Evolutionary conservation across 176 grass and related monocot genomes (phyloP).

Genomic region (Hordeum vulgare): DNA sequence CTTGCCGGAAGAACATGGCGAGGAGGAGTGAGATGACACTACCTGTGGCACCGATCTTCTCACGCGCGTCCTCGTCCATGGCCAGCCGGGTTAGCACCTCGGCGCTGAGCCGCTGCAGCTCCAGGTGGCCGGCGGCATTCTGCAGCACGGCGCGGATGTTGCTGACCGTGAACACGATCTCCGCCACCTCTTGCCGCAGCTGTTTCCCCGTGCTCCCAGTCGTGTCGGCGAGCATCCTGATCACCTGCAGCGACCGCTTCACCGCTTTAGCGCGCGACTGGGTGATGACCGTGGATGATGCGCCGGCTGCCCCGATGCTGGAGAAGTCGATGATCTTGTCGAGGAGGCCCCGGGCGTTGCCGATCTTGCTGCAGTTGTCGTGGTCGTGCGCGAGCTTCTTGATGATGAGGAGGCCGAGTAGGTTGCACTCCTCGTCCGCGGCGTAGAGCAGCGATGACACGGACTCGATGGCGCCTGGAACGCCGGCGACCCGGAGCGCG

Average conservation of each 20-base stretch:
- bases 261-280: constrained; percentile 35
- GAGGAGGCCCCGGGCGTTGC: constrained; percentile 55
- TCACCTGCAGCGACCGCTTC: constrained; percentile 61
- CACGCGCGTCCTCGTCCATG: constrained; percentile 60
- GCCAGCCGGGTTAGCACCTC: constrained; percentile 66
- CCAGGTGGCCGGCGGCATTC: not conserved
- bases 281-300: not conserved
- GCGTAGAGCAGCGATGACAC: constrained; percentile 53
- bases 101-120: constrained; percentile 41
- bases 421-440: constrained; percentile 39
- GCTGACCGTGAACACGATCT: constrained; percentile 68
- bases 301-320: not conserved
- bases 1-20: constrained; percentile 36
- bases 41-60: constrained; percentile 59
- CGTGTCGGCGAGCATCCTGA: constrained; percentile 67
- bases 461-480: constrained; percentile 53
- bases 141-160: constrained; percentile 72
- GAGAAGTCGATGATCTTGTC: constrained; percentile 76
- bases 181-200: constrained; percentile 49
- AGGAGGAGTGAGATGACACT: constrained; percentile 56
- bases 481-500: constrained; percentile 43
- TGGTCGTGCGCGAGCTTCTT: constrained; percentile 77
- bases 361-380: constrained; percentile 66
- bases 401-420: constrained; percentile 64
- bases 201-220: constrained; percentile 41